A percentile compares a stretch with the other conserved stretches of the same genome.
phyloP scores from a whole-genome alignment of 257 asterid genomes.

The Salvia splendens region DNA sequence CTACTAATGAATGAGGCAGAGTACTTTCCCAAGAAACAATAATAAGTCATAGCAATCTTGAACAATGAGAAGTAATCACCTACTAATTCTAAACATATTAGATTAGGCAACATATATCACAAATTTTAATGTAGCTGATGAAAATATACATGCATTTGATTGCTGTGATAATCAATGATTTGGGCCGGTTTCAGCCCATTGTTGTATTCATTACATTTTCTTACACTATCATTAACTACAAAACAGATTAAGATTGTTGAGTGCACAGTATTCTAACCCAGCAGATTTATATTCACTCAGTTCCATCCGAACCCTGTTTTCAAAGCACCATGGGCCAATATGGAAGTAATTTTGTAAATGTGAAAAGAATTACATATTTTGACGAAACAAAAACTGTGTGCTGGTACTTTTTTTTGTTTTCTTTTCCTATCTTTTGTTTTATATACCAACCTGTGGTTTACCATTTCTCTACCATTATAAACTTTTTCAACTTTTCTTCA shows the following conservation, averaged over 20 bases:
- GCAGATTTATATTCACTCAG: neutral
- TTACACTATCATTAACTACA: neutral
- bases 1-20: neutral
- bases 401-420: too few species aligned
- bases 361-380: neutral
- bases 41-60: constrained; percentile 2
- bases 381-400: too few species aligned
- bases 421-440: too few species aligned
- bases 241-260: too few species aligned
- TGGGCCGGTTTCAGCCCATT: neutral
- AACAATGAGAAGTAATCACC: constrained; percentile 4
- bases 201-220: neutral
- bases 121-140: constrained; percentile 3
- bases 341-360: neutral
- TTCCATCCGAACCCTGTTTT: neutral
- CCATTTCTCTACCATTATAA: too few species aligned
- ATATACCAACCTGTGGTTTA: too few species aligned
- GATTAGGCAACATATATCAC: neutral
- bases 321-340: neutral
- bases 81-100: neutral
- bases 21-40: neutral
- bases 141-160: neutral
- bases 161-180: neutral
- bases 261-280: neutral
- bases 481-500: too few species aligned